Conservation (phyloP, 2,329 filamentous ascomycete species). For the Fusarium proliferatum region DNA sequence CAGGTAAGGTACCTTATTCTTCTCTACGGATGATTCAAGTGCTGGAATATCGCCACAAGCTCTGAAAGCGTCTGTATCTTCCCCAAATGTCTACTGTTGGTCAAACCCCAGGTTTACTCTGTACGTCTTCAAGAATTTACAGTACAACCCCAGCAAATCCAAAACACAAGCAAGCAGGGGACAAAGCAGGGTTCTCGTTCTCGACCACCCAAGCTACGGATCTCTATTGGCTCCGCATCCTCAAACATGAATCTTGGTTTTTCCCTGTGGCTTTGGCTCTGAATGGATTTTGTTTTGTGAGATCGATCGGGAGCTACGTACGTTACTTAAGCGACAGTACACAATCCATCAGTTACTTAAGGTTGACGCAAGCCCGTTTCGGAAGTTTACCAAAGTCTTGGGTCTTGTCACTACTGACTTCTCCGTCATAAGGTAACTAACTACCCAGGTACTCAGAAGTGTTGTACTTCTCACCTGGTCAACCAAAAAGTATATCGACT, state of each 20-base stretch:
- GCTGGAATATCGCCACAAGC: no score
- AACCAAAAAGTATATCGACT: neutral
- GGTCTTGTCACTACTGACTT: neutral
- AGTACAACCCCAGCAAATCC: constrained; percentile 3
- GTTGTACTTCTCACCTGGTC: neutral
- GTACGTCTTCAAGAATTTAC: neutral
- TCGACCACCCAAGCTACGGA: constrained; percentile 5
- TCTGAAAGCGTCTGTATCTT: neutral
- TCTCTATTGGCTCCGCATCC: constrained; percentile 26
- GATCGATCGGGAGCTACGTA: constrained; percentile 15
- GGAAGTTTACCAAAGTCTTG: constrained; percentile 4
- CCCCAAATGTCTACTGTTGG: neutral
- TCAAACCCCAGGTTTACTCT: constrained; percentile 13
- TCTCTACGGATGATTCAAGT: neutral
- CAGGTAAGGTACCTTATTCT: neutral
- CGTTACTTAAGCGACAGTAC: constrained; percentile 2
- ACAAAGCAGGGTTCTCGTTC: constrained; percentile 13
- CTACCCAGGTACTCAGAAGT: neutral
- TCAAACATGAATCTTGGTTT: constrained; percentile 25
- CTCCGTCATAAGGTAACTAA: neutral
- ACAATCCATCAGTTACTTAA: constrained; percentile 12
- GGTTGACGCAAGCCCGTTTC: constrained; percentile 15
- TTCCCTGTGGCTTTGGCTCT: constrained; percentile 5
- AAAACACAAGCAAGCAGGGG: constrained; percentile 29
- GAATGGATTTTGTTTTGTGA: constrained; percentile 7